These are phyloP conservation scores for Cytospora paraplurivora DNA, from an alignment of 2,329 filamentous ascomycete species.

Conservation along the genomic window DNA sequence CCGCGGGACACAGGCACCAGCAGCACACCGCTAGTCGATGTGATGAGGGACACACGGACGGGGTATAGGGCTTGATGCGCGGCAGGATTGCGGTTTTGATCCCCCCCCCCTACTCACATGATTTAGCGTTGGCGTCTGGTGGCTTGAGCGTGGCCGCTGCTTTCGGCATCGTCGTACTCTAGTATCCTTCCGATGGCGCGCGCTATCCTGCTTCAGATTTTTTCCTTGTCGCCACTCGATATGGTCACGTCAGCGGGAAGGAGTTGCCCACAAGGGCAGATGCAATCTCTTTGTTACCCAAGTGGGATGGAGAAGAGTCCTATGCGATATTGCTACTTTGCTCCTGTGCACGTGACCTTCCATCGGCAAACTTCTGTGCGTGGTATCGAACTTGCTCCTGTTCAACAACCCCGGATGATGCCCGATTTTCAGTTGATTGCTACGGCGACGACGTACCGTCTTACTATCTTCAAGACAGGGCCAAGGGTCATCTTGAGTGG, in stretches of 20 bases:
- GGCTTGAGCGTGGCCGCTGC: background rate
- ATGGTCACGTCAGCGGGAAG: background rate
- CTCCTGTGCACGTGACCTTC: background rate
- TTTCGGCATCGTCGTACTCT: background rate
- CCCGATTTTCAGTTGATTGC: background rate
- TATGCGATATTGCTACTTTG: slow-evolving; percentile 10
- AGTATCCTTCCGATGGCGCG: background rate
- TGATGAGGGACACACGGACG: background rate
- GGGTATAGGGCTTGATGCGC: background rate
- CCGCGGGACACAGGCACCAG: background rate
- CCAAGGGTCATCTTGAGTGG: background rate
- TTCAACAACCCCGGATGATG: background rate
- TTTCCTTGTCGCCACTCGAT: background rate
- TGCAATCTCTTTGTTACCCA: background rate
- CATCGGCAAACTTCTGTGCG: slow-evolving; percentile 6
- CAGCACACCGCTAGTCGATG: slow-evolving; percentile 2
- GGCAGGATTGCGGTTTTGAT: background rate
- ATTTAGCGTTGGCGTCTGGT: background rate
- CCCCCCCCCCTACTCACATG: too few relatives aligned
- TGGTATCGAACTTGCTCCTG: background rate
- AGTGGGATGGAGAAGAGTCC: background rate
- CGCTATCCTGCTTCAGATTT: background rate
- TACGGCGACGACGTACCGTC: background rate
- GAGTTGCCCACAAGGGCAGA: background rate
- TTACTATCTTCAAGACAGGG: background rate